Base-by-base conservation (phyloP, 805 yeast species). In the Wickerhamomyces rabaulensis region DNA sequence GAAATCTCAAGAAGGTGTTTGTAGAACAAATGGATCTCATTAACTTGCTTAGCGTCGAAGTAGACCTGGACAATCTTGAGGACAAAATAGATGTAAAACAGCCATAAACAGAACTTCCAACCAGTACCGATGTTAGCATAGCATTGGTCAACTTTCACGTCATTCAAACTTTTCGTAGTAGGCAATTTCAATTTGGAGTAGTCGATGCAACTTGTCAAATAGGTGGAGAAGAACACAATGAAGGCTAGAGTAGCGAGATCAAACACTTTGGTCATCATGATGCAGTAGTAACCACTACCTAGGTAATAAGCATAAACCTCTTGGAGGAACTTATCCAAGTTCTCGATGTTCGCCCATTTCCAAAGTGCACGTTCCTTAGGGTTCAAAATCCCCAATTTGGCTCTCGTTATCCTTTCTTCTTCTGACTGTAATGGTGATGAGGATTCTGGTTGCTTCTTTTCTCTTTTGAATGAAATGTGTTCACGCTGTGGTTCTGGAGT, bases 311-410 rank as follows among this genome's bases (percentile, higher is more conserved):
- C 74, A 65, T 94, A 94, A 10, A 91, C 78, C 55, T 92, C 95
- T 44, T 80, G 80, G 17, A 94, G 70, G 57, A 92, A 94, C 40
- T 80, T 76, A 67, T 94, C 99, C 63, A 94, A 74, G 63, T 94
- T 94, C 54, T 87, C 88, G 21, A 94, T 88, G 58, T 94, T 94
- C 1, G 98, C 96, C 98, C 99, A 94, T 50, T 88, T 76, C 89
- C 97, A 94, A 16, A 87, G 69, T 0, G 98, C 96, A 42, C 89
- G 70, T 60, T 91, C 97, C 49, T 71, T 71, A 1, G 87, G 79
- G 43, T 80, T 78, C 23, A 81, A 58, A 1, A 74, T 69, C 8
- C 76, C 75, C 8, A 74, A 44, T 20, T 46, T 53, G 7, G 62
- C 61, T 31, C 64, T 52, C 41, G 64, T 50, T 9, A 42, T 41